Base-by-base conservation (phyloP, 768 basidiomycete genomes). In the Lentinula boryana region DNA sequence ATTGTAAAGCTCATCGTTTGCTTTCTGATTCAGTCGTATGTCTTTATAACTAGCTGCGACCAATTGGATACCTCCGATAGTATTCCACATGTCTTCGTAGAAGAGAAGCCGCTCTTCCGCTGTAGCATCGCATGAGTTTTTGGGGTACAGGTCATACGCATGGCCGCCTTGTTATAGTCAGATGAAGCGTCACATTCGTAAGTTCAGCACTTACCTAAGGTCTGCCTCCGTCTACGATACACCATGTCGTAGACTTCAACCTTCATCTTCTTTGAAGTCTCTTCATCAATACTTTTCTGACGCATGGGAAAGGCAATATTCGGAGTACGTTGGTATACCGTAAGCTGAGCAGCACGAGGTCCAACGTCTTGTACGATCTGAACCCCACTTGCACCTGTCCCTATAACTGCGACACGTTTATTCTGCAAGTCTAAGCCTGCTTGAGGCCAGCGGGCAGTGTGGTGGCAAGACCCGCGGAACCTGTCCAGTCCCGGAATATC, bases 291-390 rank as follows among this genome's bases (percentile, higher is more conserved):
- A 35, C 61, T 50, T 15, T 57, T 44, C 52, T 70, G 66, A 4
- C 46, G 50, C 68, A 71, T 66, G 2, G 68, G 68, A 31, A 70
- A 32, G 1, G 69, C 65, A n/a, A 69, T 58, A 27, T 69, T 68
- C 1, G 68, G 68, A 8, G 69, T 70, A 8, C 70, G 69, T 60
- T 71, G 70, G 63, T 67, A 71, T 31, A 70, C 68, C 13, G 68
- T 69, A 38, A 71, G 65, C 44, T 69, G 66, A 3, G 61, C 38
- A 3, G 65, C 67, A 9, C 65, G 21, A 8, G 66, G 67, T 15
- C 68, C 70, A 10, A 60, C 56, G 44, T 66, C 70, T 48, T 71
- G 69, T 27, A 70, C 64, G 5, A 60, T 38, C 18, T 60, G 58
- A 18, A 61, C 51, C 15, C 60, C 52, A 23, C 60, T 56, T 15